Evolutionary conservation across 2,329 filamentous ascomycete species (phyloP), one percentile per base, ranked within the genome.

Genomic region (Curvularia spicifera): DNA sequence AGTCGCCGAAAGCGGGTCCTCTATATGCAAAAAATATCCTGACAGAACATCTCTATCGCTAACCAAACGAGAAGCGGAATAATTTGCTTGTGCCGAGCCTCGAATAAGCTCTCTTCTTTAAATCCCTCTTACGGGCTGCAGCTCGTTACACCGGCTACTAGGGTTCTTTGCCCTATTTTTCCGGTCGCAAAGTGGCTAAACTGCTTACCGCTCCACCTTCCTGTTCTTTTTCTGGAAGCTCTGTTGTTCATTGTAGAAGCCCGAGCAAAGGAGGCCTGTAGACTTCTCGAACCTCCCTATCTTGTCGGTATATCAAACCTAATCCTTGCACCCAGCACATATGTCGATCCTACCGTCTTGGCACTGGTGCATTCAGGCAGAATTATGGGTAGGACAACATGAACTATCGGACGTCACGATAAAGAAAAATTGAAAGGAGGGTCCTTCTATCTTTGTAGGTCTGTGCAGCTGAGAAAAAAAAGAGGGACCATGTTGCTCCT

Each of bases 161-260:
- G 29, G 18, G 22, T 50, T 50, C 37, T 39, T 12, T 31, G 29
- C 29, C 45, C 29, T 13, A 48, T 24, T 48, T 48, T 48, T 35
- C 45, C 45, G 45, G 45, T 33, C 29, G 45, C 29, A n/a, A 47
- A 24, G 20, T 15, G 29, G 18, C 29, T 33, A 48, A 48, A 31
- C 12, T 33, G 22, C 8, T 7, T 28, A 6, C 8, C 18, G 20
- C 13, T n/a, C 13, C 18, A 35, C 45, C 29, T 48, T 35, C 29
- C 40, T 22, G 40, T 26, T 43, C 40, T 22, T 43, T 43, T 43
- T 43, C 40, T 43, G 22, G 40, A 43, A 43, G 13, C 40, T 24
- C 13, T 12, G 29, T n/a, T 37, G 35, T 37, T 31, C 9, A 31
- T 6, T 37, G 35, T 37, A 37, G 35, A 37, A 37, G 6, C 35